Conservation (phyloP, 192 early-diverging fungal species). For the Diversispora eburnea region DNA sequence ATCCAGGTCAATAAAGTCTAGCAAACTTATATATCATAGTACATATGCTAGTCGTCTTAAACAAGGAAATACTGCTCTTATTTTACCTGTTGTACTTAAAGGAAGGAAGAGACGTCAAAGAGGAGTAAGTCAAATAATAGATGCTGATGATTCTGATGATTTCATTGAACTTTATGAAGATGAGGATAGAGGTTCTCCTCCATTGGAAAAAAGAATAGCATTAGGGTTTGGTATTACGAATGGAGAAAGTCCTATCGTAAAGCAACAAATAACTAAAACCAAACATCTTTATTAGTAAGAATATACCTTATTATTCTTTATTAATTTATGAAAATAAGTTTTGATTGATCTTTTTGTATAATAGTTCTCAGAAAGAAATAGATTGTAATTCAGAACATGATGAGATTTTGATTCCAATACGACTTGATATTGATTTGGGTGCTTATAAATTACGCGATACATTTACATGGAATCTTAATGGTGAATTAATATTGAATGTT, state of each 20-base stretch:
- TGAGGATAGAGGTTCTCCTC: conserved; percentile 35
- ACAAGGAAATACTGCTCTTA: conserved; percentile 48
- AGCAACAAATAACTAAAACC: conserved; percentile 31
- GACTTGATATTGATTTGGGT: conserved; percentile 87
- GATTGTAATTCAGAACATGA: conserved; percentile 57
- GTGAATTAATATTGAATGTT: conserved; percentile 31
- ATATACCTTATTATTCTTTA: background rate
- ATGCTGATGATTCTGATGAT: conserved; percentile 42
- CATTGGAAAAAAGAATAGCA: conserved; percentile 23
- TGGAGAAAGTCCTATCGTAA: conserved; percentile 34
- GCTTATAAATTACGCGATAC: conserved; percentile 80
- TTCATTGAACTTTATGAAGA: conserved; percentile 46
- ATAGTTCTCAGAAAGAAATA: conserved; percentile 41
- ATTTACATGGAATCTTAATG: conserved; percentile 92
- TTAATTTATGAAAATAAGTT: background rate
- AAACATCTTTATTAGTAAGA: conserved; percentile 40
- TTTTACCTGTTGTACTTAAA: conserved; percentile 42
- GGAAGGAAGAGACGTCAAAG: conserved; percentile 37
- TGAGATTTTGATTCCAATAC: conserved; percentile 82
- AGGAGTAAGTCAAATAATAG: conserved; percentile 33
- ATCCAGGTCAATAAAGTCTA: background rate
- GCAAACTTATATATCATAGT: conserved; percentile 17
- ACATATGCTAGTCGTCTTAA: conserved; percentile 51
- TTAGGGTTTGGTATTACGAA: conserved; percentile 36
- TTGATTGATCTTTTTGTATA: background rate